Percentiles rank a stretch among this genome's conserved stretches.
These are phyloP conservation scores for Aspergillus sp. DNA, from an alignment of 2,329 filamentous ascomycete genomes.

Conservation along the genomic window DNA sequence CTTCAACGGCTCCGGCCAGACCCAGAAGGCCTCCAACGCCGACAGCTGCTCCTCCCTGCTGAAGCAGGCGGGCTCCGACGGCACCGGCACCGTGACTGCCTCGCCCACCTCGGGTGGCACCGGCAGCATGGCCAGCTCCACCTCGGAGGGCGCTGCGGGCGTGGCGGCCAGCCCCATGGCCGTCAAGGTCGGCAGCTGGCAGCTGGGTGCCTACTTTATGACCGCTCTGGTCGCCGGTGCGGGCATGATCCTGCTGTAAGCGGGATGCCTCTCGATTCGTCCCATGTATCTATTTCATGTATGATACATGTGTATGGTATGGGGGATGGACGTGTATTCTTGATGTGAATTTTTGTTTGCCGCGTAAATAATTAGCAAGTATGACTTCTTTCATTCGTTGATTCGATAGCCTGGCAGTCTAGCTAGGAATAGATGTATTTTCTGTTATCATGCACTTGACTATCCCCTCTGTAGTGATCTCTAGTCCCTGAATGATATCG, in stretches of 20 bases:
- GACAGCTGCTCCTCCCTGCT: constrained; percentile 35
- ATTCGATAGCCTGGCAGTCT: no score
- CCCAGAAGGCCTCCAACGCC: constrained; percentile 30
- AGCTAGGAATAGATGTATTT: no score
- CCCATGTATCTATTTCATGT: not conserved
- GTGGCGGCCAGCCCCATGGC: constrained; percentile 29
- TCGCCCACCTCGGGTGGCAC: constrained; percentile 29
- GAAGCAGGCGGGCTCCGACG: constrained; percentile 39
- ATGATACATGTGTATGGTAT: not conserved
- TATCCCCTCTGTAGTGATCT: no score
- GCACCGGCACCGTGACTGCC: constrained; percentile 40
- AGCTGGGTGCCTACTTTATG: constrained; percentile 45
- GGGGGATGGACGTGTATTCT: not conserved
- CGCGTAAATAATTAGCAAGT: constrained; percentile 1
- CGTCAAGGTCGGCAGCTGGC: constrained; percentile 40
- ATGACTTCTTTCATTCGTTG: not conserved
- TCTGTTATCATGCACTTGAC: no score
- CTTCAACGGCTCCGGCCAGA: constrained; percentile 44
- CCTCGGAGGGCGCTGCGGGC: constrained; percentile 34
- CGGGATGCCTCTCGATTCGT: not conserved
- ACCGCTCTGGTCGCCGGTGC: constrained; percentile 44
- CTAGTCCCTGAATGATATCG: no score
- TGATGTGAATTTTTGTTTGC: constrained; percentile 1
- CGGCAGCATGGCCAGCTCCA: constrained; percentile 17
- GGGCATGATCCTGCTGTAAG: constrained; percentile 50